Base-by-base conservation (phyloP, 1,284 basidiomycete species). In the Polyporus tsugae region DNA sequence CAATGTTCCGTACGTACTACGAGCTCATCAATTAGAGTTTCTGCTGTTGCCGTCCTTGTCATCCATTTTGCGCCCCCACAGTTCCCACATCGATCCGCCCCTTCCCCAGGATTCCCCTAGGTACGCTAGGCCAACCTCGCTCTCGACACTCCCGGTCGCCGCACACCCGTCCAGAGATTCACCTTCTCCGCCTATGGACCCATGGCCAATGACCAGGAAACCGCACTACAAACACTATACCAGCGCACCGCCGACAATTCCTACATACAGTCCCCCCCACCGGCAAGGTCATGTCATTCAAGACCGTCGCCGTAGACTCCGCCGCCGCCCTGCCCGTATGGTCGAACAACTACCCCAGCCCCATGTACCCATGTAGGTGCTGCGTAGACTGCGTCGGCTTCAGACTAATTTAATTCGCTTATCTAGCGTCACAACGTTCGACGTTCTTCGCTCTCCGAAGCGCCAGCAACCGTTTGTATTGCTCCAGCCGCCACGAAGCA, bases 1-100 rank as follows among this genome's bases (percentile, higher is more conserved):
- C 92, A 33, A 94, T 96, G 91, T 96, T 96, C 82, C 89, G 89
- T 75, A 83, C 86, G 41, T 96, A 96, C 80, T 96, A 95, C 76
- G 89, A 93, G 69, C 82, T 92, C 60, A 81, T 83, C 44, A 91
- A 93, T 52, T 81, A 72, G 74, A n/a, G n/a, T n/a, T n/a, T n/a
- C n/a, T n/a, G n/a, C n/a, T n/a, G n/a, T n/a, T n/a, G n/a, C n/a
- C n/a, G n/a, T n/a, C n/a, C n/a, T n/a, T n/a, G n/a, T n/a, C n/a
- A n/a, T n/a, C n/a, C n/a, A n/a, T n/a, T n/a, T n/a, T n/a, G n/a
- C n/a, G n/a, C n/a, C n/a, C n/a, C n/a, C n/a, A n/a, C n/a, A n/a
- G n/a, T n/a, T n/a, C n/a, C n/a, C n/a, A n/a, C n/a, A n/a, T n/a
- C n/a, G n/a, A n/a, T n/a, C n/a, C n/a, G n/a, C n/a, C n/a, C n/a